Percentiles rank a stretch among this genome's conserved stretches.
Evolutionary conservation across 2,329 filamentous ascomycete species (phyloP).

Genomic region (Fusarium sp.): DNA sequence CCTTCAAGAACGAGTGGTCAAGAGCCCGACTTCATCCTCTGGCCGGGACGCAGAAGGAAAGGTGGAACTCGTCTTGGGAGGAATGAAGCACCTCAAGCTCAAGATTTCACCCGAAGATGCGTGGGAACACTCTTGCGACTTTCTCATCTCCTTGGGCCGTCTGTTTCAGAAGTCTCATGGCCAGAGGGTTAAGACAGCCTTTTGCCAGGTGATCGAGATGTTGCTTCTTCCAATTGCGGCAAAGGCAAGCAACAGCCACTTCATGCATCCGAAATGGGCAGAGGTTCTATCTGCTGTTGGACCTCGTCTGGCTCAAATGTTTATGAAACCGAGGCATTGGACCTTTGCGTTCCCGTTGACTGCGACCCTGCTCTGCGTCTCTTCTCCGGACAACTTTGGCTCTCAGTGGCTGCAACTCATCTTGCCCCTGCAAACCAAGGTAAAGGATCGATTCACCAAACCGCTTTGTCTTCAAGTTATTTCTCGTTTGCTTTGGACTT

Average conservation of each 20-base stretch:
- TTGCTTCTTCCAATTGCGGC: constrained; percentile 89
- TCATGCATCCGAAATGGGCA: constrained; percentile 86
- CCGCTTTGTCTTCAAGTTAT: constrained; percentile 88
- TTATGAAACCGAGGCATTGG: constrained; percentile 95
- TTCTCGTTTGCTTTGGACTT: constrained; percentile 92
- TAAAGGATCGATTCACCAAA: constrained; percentile 85
- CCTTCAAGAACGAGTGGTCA: constrained; percentile 79
- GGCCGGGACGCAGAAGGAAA: constrained; percentile 80
- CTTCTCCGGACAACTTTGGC: constrained; percentile 84
- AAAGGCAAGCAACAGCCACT: constrained; percentile 78
- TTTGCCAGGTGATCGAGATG: constrained; percentile 91
- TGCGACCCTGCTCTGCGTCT: constrained; percentile 87
- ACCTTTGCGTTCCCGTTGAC: constrained; percentile 87
- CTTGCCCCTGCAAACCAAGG: constrained; percentile 79
- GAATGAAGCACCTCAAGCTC: constrained; percentile 90
- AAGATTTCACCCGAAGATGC: constrained; percentile 77
- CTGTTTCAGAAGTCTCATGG: constrained; percentile 90
- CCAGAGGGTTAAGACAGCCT: constrained; percentile 90
- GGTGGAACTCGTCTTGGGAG: constrained; percentile 87
- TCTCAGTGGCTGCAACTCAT: constrained; percentile 89
- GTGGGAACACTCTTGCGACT: constrained; percentile 91
- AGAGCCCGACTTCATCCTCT: constrained; percentile 68
- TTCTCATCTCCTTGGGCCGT: constrained; percentile 83
- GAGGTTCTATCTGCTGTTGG: constrained; percentile 85
- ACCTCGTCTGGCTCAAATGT: constrained; percentile 83